phyloP scores from a whole-genome alignment of 495 filamentous ascomycete genomes.

The Massariosphaeria phaeospora region DNA sequence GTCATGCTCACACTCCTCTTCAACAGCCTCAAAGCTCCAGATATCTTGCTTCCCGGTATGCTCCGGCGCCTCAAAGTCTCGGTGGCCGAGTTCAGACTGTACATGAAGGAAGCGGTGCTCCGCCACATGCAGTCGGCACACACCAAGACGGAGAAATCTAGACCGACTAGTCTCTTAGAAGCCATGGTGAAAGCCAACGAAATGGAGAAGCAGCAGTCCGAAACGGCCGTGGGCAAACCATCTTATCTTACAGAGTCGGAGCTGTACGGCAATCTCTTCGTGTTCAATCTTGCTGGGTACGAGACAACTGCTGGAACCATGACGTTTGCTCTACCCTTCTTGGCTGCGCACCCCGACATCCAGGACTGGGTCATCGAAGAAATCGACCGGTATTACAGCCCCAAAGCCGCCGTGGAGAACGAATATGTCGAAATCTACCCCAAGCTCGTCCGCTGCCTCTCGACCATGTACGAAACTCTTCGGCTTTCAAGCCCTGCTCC shows the following conservation, averaged over 20 bases:
- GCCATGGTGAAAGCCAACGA: conserved; percentile 12
- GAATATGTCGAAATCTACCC: conserved; percentile 10
- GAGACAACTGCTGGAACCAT: conserved; percentile 27
- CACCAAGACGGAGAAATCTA: neutral
- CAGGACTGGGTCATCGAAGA: conserved; percentile 31
- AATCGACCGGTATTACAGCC: neutral
- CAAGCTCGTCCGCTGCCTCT: conserved; percentile 5
- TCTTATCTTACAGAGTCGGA: conserved; percentile 15
- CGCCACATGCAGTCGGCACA: neutral
- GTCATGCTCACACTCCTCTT: conserved; percentile 2
- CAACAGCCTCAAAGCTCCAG: conserved; percentile 6
- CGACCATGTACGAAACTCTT: conserved; percentile 20
- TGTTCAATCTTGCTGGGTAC: conserved; percentile 29
- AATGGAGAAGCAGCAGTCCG: conserved; percentile 5
- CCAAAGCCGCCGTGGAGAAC: neutral
- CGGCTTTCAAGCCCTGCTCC: conserved; percentile 12
- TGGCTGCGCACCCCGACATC: conserved; percentile 18
- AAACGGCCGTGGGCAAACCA: neutral
- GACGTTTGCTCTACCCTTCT: conserved; percentile 8
- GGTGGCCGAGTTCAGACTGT: conserved; percentile 2
- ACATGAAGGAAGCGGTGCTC: conserved; percentile 12
- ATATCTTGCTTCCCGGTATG: conserved; percentile 2
- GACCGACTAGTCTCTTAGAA: conserved; percentile 3
- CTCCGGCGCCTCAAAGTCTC: conserved; percentile 7
- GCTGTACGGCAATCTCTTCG: conserved; percentile 26